phyloP scores from a whole-genome alignment of 768 basidiomycete species.

The Macrolepiota albuminosa region DNA sequence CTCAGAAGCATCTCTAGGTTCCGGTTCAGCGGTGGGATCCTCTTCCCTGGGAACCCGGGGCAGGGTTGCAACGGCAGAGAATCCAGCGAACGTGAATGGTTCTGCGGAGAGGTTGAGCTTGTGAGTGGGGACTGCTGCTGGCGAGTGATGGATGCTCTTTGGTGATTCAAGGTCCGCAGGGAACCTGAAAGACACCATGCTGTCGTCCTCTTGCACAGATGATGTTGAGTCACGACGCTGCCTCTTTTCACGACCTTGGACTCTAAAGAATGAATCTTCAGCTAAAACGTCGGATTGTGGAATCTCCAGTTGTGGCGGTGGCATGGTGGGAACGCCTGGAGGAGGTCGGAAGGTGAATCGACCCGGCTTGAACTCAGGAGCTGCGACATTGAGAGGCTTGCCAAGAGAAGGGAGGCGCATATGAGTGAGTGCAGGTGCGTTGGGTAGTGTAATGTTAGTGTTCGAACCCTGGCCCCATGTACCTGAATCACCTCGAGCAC shows the following conservation, averaged over 20 bases:
- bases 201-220: constrained; percentile 51
- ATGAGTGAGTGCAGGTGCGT: constrained; percentile 31
- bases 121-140: constrained; percentile 16
- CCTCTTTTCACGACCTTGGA: constrained; percentile 80
- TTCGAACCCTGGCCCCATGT: constrained; percentile 30
- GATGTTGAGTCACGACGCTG: constrained; percentile 51
- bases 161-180: constrained; percentile 51
- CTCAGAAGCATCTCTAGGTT: constrained; percentile 1
- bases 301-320: constrained; percentile 24
- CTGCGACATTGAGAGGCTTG: constrained; percentile 73
- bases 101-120: constrained; percentile 43
- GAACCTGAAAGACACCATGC: constrained; percentile 76
- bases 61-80: constrained; percentile 37
- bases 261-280: constrained; percentile 38
- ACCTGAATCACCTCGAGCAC: constrained; percentile 30
- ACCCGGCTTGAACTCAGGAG: constrained; percentile 75
- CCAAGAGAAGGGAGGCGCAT: constrained; percentile 46
- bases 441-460: constrained; percentile 27
- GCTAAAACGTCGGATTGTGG: constrained; percentile 26
- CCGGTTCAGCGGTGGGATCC: constrained; percentile 4
- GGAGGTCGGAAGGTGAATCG: constrained; percentile 78
- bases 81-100: constrained; percentile 68
- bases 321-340: constrained; percentile 57
- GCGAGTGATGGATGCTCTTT: constrained; percentile 38
- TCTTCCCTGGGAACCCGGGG: constrained; percentile 25